phyloP scores from a whole-genome alignment of 2,329 filamentous ascomycete genomes.

The Diaporthe nobilis region DNA sequence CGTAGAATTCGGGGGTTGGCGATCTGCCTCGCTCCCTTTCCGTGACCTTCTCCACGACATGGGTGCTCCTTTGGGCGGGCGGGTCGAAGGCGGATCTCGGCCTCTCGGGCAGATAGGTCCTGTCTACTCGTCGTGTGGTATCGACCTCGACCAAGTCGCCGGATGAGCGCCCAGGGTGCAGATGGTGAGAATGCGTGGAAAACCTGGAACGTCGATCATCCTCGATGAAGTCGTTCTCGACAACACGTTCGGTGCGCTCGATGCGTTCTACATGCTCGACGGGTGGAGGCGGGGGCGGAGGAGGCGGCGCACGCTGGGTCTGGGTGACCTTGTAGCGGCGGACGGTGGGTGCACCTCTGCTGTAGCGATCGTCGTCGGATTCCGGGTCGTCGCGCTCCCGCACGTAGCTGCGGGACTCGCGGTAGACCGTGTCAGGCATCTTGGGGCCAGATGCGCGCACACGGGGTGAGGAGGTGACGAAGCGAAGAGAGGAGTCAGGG shows the following conservation, averaged over 20 bases:
- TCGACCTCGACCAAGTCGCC: slow-evolving; percentile 60
- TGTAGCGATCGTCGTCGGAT: slow-evolving; percentile 62
- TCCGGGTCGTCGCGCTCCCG: slow-evolving; percentile 51
- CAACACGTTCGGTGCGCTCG: slow-evolving; percentile 55
- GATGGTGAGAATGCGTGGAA: slow-evolving; percentile 49
- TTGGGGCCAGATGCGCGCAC: slow-evolving; percentile 38
- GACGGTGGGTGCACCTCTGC: slow-evolving; percentile 60
- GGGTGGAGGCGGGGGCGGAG: slow-evolving; percentile 29
- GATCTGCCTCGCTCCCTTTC: slow-evolving; percentile 49
- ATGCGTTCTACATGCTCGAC: slow-evolving; percentile 55
- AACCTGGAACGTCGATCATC: slow-evolving; percentile 62
- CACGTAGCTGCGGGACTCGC: slow-evolving; percentile 52
- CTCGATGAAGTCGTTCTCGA: slow-evolving; percentile 52
- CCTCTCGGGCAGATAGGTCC: slow-evolving; percentile 60
- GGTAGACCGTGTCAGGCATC: slow-evolving; percentile 52
- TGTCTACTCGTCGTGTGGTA: slow-evolving; percentile 53
- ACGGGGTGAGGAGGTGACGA: not conserved
- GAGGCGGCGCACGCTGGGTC: slow-evolving; percentile 39
- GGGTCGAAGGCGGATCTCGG: slow-evolving; percentile 66
- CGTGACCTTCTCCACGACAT: slow-evolving; percentile 49
- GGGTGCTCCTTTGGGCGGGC: slow-evolving; percentile 47
- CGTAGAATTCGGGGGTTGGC: slow-evolving; percentile 39
- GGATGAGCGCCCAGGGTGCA: slow-evolving; percentile 51
- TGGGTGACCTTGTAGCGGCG: slow-evolving; percentile 67
- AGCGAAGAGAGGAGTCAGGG: not conserved